Base-by-base conservation (phyloP, 495 filamentous ascomycete species). In the Xylaria acuta region DNA sequence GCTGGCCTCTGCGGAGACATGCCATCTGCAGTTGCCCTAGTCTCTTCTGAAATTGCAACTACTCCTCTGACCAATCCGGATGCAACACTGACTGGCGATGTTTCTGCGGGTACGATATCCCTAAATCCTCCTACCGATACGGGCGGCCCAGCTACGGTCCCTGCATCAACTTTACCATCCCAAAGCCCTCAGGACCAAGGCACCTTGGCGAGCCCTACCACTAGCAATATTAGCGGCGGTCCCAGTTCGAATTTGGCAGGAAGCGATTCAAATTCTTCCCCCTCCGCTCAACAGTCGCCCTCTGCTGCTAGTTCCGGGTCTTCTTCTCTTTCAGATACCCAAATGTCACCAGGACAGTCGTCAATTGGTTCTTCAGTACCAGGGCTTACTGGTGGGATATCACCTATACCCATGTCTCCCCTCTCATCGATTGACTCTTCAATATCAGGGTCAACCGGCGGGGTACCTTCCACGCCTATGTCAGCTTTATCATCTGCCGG, bases 1-100 rank as follows among this genome's bases (percentile, higher is more conserved):
- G 66, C 60, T 40, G 73, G 69, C 16, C 36, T 75, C 8, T 77
- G 75, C 34, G 71, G 56, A 32, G 49, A 71, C 14, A 73, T 68
- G 36, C 51, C 70, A 56, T 65, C 70, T 53, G 65, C 65, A 3
- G 43, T 71, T 22, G 51, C 59, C 38, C 60, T 69, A 12, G 59
- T 76, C 20, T 70, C 51, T 47, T 69, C 72, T 30, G 59, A 67
- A 41, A n/a, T 73, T 5, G 51, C 69, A 22, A 30, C 49, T n/a
- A 41, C 65, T 36, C 49, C 73, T 51, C 32, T 60, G 14, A 41
- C 69, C 41, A 69, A 69, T 36, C 5, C 49, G 25, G 58, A 47
- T 27, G 69, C 30, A 59, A 64, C 64, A 43, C 62, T 68, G 56
- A 72, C 70, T 3, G 59, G 67, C 22, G 68, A 59, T 30, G 51